Evolutionary conservation across 257 asterid species (phyloP), one percentile per base, ranked within the genome.

Genomic region (Solanum tarapatanum): DNA sequence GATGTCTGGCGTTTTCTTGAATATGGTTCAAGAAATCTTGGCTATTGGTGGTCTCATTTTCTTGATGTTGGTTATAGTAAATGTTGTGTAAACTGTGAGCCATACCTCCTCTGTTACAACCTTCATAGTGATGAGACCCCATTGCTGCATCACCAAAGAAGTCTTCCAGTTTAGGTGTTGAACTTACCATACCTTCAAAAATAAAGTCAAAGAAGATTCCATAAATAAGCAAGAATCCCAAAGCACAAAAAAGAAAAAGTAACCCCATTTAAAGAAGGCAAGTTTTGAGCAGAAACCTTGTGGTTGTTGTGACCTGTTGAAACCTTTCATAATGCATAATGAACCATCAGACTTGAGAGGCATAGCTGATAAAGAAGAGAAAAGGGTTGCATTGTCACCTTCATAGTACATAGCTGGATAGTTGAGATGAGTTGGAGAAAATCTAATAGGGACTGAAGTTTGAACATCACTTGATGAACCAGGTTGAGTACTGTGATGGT

Each of bases 311-410:
- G 98, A 90, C 82, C 96, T 89, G 92, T 92, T 93, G 91, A 95
- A 91, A 14, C 94, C 96, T 83, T 97, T 98, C 97, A 95, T 92
- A 16, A 95, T 88, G 92, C 98, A 97, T 87, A 94, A 83, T 2
- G 99, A 97, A 70, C 99, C 98, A 92, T 97, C 99, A 83, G 99
- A 94, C 87, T 92, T 97, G 26, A 97, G 92, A 7, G 99, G 99
- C 99, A 97, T 97, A 13, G 92, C 93, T 17, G 95, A 87, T n/a
- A 92, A 90, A 86, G 92, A 89, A 35, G 98, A 92, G 86, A 91
- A 92, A 26, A 91, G 91, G 3, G 88, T 92, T 45, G 91, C 92
- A 85, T 90, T 91, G 41, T 92, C 94, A 36, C 92, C 93, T 64
- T 92, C 95, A 80, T 92, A 94, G 92, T 89, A 93, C 87, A 93